phyloP scores from a whole-genome alignment of 805 yeast species.

The Candida golubevii region DNA sequence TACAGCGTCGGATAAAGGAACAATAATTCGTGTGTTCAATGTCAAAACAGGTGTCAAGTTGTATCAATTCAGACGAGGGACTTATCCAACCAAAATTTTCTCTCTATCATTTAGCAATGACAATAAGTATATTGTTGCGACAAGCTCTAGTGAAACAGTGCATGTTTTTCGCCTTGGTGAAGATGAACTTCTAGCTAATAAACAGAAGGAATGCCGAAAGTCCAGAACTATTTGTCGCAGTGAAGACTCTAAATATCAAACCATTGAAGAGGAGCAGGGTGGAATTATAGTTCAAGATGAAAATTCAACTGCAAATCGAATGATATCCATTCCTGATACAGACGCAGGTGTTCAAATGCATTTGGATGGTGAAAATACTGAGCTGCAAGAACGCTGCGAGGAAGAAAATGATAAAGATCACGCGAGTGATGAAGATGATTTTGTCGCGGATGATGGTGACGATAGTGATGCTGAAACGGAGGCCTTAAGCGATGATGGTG shows the following conservation, averaged over 20 bases:
- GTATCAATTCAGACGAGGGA: slow-evolving; percentile 77
- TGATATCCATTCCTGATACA: background rate
- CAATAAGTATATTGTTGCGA: slow-evolving; percentile 69
- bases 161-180: slow-evolving; percentile 80
- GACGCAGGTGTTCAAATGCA: background rate
- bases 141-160: slow-evolving; percentile 86
- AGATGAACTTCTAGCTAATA: slow-evolving; percentile 38
- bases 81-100: slow-evolving; percentile 76
- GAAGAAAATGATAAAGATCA: slow-evolving; percentile 6
- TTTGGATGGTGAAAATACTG: background rate
- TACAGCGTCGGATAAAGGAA: slow-evolving; percentile 87
- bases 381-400: background rate
- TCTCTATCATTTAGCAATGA: slow-evolving; percentile 73
- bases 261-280: slow-evolving; percentile 23
- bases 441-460: slow-evolving; percentile 21
- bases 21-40: slow-evolving; percentile 78
- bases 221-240: slow-evolving; percentile 9
- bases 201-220: slow-evolving; percentile 28
- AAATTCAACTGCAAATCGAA: background rate
- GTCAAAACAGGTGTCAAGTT: slow-evolving; percentile 59
- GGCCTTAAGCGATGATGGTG: slow-evolving; percentile 24
- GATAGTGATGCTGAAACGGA: slow-evolving; percentile 26
- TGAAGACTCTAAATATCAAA: slow-evolving; percentile 18
- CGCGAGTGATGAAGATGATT: slow-evolving; percentile 21
- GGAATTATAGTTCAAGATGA: slow-evolving; percentile 1